These are phyloP conservation scores for Coleophoma eucalyptorum DNA, from an alignment of 2,329 filamentous ascomycete species.

Conservation along the genomic window DNA sequence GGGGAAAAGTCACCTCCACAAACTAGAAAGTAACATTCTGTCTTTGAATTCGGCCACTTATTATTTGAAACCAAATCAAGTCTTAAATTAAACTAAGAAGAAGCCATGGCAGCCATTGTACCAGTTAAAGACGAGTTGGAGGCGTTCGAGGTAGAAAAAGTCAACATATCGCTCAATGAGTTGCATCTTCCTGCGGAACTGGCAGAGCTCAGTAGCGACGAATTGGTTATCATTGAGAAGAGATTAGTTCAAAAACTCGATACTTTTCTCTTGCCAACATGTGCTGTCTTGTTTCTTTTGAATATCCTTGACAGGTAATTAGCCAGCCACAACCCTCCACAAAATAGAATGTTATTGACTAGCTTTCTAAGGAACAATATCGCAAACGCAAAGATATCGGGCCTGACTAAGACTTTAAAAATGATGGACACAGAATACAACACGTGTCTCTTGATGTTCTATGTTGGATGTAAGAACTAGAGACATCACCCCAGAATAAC, in stretches of 20 bases:
- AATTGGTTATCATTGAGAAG: background rate
- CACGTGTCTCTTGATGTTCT: conserved; percentile 13
- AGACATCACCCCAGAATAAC: background rate
- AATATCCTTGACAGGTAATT: conserved; percentile 1
- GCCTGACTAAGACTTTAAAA: conserved; percentile 1
- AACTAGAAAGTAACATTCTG: too few species aligned
- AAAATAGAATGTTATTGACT: background rate
- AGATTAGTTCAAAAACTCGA: background rate
- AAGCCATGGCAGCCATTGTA: too few species aligned
- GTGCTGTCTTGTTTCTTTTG: background rate
- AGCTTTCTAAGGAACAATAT: conserved; percentile 3
- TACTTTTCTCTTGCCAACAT: background rate
- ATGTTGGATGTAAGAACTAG: conserved; percentile 7
- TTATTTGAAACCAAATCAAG: too few species aligned
- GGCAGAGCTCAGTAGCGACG: background rate
- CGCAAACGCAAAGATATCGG: conserved; percentile 4
- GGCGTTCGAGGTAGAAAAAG: background rate
- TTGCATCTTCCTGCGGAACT: background rate
- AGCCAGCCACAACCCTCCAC: too few species aligned
- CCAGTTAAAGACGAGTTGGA: background rate
- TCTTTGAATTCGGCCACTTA: too few species aligned
- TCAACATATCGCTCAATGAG: background rate
- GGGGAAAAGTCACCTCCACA: too few species aligned
- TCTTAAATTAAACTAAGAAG: too few species aligned
- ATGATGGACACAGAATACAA: conserved; percentile 12